phyloP scores from a whole-genome alignment of 129 eudicot species.

The Saussurea involucrata region DNA sequence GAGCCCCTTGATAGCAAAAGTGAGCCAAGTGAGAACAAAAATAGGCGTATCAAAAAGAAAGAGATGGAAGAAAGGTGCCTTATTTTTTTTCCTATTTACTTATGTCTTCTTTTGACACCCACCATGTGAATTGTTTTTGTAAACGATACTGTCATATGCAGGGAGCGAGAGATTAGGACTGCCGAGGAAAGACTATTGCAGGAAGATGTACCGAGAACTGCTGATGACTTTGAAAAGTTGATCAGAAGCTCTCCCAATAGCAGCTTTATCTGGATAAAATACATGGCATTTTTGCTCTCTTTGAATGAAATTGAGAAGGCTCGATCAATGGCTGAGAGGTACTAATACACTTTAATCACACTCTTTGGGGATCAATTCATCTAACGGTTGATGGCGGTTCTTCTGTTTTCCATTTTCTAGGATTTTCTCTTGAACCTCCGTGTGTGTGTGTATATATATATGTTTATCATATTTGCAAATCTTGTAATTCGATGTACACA shows the following conservation, averaged over 20 bases:
- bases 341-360: neutral
- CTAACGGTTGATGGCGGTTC: neutral
- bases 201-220: conserved; percentile 64
- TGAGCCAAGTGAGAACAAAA: conserved; percentile 37
- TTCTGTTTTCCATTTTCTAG: neutral
- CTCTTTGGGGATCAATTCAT: neutral
- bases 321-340: conserved; percentile 90
- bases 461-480: neutral
- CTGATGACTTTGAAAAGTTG: conserved; percentile 84
- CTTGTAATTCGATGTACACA: neutral
- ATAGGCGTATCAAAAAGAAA: conserved; percentile 58
- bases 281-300: conserved; percentile 70
- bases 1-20: conserved; percentile 30
- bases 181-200: conserved; percentile 81
- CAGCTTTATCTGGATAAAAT: conserved; percentile 90
- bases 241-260: conserved; percentile 83
- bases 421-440: neutral
- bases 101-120: neutral
- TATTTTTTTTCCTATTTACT: neutral
- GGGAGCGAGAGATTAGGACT: conserved; percentile 81
- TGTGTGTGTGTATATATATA: neutral
- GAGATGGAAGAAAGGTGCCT: conserved; percentile 68
- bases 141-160: conserved; percentile 10
- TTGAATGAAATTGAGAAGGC: conserved; percentile 82
- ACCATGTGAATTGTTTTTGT: neutral